Base-by-base conservation (phyloP, 1,284 basidiomycete genomes). In the Xanthoconium separans region DNA sequence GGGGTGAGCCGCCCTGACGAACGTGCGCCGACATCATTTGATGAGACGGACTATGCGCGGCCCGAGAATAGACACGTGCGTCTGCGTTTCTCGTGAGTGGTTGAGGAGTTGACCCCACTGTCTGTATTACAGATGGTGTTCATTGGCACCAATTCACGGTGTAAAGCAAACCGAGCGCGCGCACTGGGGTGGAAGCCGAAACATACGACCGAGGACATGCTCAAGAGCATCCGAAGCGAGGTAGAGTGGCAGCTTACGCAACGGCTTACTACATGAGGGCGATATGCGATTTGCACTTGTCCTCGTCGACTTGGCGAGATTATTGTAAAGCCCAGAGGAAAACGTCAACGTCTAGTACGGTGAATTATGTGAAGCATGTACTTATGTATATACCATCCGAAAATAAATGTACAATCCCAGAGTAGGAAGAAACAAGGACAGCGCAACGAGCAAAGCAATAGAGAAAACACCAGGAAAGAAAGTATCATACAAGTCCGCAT, bases 141-240 rank as follows among this genome's bases (percentile, higher is more conserved):
- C 56, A 66, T 80, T n/a, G 83, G 83, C 3, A 65, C 75, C 1
- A 86, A 86, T 66, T 77, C 81, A 24, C 77, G 83, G 29, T 78
- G 75, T 58, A 71, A 71, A 22, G 76, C 75, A 2, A 79, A 77
- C 50, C 71, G 78, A 18, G 77, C 77, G 4, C 75, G 77, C 48
- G 65, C 71, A 11, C 71, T 85, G 46, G 83, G 84, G 6, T 83
- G 81, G 81, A 76, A 73, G 39, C 78, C 81, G 0, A 70, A 59
- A 12, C 73, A 77, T 55, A 75, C 72, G 10, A 78, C 71, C 5
- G 62, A 65, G 13, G 79, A 83, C 55, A 69, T 83, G 57, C 57
- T 80, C 37, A 73, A 65, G 7, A 77, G 75, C 57, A 70, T 82
- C 37, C 68, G 68, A 55, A 61, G 68, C 2, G 77, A 81, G 51